A percentile compares a stretch with the other conserved stretches of the same genome.
These are phyloP conservation scores for Scedosporium apiospermum DNA, from an alignment of 2,329 filamentous ascomycete genomes.

Conservation along the genomic window DNA sequence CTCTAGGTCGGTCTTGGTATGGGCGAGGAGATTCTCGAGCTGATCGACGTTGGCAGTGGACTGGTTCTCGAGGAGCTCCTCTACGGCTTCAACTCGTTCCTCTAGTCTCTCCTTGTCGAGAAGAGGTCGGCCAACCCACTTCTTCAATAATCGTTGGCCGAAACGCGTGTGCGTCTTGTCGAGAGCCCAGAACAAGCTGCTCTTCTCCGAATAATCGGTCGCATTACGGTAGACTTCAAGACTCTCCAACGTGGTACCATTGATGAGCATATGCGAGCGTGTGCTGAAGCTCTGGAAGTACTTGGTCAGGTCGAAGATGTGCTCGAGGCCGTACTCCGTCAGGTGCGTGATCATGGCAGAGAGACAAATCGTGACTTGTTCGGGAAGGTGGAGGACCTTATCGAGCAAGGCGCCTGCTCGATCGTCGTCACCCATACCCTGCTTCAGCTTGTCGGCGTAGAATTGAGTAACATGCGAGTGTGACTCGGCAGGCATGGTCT, in stretches of 20 bases:
- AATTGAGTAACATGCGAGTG: conserved; percentile 87
- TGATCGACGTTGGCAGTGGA: conserved; percentile 62
- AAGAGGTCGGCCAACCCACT: conserved; percentile 89
- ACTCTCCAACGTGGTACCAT: conserved; percentile 87
- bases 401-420: conserved; percentile 62
- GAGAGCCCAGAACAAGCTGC: conserved; percentile 90
- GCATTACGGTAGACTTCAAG: conserved; percentile 94
- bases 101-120: conserved; percentile 67
- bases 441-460: conserved; percentile 72
- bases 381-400: conserved; percentile 75
- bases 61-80: conserved; percentile 67
- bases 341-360: conserved; percentile 95
- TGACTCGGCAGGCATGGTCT: conserved; percentile 74
- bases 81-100: conserved; percentile 72
- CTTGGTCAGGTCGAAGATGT: conserved; percentile 92
- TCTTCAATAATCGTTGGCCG: conserved; percentile 76
- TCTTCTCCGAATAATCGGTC: conserved; percentile 75
- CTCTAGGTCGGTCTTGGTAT: conserved; percentile 74
- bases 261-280: conserved; percentile 88
- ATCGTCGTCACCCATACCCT: conserved; percentile 49
- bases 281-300: conserved; percentile 96
- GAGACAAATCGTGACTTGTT: conserved; percentile 80
- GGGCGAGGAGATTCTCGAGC: conserved; percentile 60
- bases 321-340: conserved; percentile 83
- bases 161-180: conserved; percentile 88